Conservation (phyloP, 1,284 basidiomycete genomes). For the Rhizoctonia solani region DNA sequence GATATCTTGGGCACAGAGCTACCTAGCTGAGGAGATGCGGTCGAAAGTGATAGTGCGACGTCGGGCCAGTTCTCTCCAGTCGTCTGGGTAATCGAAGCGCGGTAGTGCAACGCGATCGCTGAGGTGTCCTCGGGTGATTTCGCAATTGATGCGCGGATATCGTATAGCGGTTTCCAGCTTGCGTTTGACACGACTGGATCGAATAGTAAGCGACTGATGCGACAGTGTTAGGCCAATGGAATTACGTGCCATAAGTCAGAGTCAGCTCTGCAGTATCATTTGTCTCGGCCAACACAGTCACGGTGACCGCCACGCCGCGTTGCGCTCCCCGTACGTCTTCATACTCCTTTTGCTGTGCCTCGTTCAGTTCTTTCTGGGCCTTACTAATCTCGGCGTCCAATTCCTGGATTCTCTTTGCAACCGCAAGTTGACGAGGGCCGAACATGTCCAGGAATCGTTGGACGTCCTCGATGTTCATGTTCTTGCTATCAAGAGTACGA, state of each 20-base stretch:
- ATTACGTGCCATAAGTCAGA: conserved; percentile 38
- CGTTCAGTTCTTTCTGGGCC: conserved; percentile 27
- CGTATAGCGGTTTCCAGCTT: conserved; percentile 42
- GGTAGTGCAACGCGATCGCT: conserved; percentile 40
- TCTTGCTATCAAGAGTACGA: conserved; percentile 35
- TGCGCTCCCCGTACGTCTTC: conserved; percentile 33
- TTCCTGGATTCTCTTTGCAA: conserved; percentile 30
- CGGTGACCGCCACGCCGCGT: conserved; percentile 38
- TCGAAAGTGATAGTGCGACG: conserved; percentile 39
- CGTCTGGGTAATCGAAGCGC: conserved; percentile 41
- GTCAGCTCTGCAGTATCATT: conserved; percentile 37
- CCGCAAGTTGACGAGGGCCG: conserved; percentile 28
- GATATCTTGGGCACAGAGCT: conserved; percentile 37
- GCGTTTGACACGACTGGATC: conserved; percentile 40
- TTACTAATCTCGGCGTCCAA: conserved; percentile 32
- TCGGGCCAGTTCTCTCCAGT: conserved; percentile 41
- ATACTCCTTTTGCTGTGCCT: not conserved
- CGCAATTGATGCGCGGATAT: conserved; percentile 41
- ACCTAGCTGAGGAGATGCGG: conserved; percentile 40
- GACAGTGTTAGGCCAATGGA: not conserved
- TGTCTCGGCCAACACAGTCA: conserved; percentile 35
- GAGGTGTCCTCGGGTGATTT: conserved; percentile 8
- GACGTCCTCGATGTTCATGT: conserved; percentile 35
- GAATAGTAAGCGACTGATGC: not conserved
- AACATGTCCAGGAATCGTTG: conserved; percentile 39